Base-by-base conservation (phyloP, 345 rosid genomes). In the Combretum micranthum region DNA sequence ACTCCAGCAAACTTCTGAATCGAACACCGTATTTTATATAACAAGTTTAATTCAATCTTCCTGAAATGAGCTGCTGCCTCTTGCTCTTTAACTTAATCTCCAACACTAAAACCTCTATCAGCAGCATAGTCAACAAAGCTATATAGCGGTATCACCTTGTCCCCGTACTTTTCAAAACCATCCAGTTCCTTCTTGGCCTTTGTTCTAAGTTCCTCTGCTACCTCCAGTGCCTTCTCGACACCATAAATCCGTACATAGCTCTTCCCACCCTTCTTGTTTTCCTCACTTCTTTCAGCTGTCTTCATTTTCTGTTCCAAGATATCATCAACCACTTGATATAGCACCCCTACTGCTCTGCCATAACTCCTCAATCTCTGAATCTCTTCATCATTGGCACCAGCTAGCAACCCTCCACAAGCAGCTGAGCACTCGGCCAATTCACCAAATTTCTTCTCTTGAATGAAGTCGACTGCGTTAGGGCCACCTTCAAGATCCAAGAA, bases 341-440 rank as follows among this genome's bases (percentile, higher is more conserved):
- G 60, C 37, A 93, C 88, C 50, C 96, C 97, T 42, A 89, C 92
- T 19, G 94, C 91, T 75, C 86, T 82, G 16, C 96, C 99, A 37
- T 93, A 93, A 62, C 80, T 76, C 71, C 97, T 67, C 66, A 93
- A 67, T 49, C 80, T 69, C 45, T 70, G 72, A 14, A 93, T 60
- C 77, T 93, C 99, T 44, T 81, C 80, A n/a, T 85, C 81, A 37
- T 64, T 49, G 13, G 96, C 99, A 60, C 99, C 99, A 1, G 83
- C 99, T 52, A 93, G 60, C 26, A 93, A 64, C 13, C 97, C 99
- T 15, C 99, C 97, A 13, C 97, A 93, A 9, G 78, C 99, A 1
- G 97, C 96, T 2, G 97, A 93, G 76, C 99, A 93, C 69, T 87
- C 94, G 0, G 82, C 80, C 97, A 93, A 80, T 62, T 76, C 89